phyloP scores from a whole-genome alignment of 1,139 yeast species.

The Candida sojae region DNA sequence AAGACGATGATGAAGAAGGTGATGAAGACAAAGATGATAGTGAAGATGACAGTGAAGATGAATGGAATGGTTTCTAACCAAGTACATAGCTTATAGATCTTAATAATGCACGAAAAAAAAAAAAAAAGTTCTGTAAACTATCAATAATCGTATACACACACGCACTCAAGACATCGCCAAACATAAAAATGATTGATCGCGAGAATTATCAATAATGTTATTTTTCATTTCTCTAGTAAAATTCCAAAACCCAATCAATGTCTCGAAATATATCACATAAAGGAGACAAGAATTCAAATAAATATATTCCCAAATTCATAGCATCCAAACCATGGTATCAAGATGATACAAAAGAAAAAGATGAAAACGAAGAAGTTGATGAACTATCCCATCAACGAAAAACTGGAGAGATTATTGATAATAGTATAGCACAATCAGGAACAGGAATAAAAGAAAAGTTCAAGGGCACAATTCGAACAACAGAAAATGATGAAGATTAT shows the following conservation, averaged over 20 bases:
- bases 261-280: slow-evolving; percentile 1
- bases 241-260: not conserved
- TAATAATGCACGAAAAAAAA: not conserved
- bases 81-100: not conserved
- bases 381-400: slow-evolving; percentile 28
- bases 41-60: slow-evolving; percentile 26
- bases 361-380: slow-evolving; percentile 18
- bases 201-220: not conserved
- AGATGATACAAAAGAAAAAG: slow-evolving; percentile 3
- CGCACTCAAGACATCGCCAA: not conserved
- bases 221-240: too few relatives aligned
- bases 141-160: too few relatives aligned
- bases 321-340: slow-evolving; percentile 33
- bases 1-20: slow-evolving; percentile 17
- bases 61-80: slow-evolving; percentile 32
- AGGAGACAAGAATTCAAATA: slow-evolving; percentile 16
- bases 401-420: slow-evolving; percentile 24
- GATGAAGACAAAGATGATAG: slow-evolving; percentile 18
- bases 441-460: slow-evolving; percentile 35
- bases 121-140: too few relatives aligned
- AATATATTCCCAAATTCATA: slow-evolving; percentile 33
- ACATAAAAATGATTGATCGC: not conserved
- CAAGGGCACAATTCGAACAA: slow-evolving; percentile 14
- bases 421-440: slow-evolving; percentile 33
- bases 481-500: slow-evolving; percentile 46